Base-by-base conservation (phyloP, 306 rosid genomes). In the Aeschynomene evenia region DNA sequence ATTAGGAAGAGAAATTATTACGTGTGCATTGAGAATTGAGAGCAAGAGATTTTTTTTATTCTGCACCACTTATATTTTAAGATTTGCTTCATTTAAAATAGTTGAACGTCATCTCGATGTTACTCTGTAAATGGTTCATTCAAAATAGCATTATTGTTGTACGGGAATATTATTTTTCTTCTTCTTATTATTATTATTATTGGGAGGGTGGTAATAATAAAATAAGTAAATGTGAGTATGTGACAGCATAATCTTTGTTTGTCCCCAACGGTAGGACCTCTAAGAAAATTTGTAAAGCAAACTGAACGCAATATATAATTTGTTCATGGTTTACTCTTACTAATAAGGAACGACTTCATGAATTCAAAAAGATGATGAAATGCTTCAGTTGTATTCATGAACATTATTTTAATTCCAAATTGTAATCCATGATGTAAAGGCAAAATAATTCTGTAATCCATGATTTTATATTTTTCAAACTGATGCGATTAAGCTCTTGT, bases 251-350 rank as follows among this genome's bases (percentile, higher is more conserved):
- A 6, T 52, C 65, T n/a, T 50, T 60, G 50, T 24, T n/a, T 34
- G 37, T 61, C 58, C 28, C 59, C 39, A 14, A 19, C 26, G 15
- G 36, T 59, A 71, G 75, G 46, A 43, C 78, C 70, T 49, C 45
- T 15, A 16, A 29, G 37, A 36, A 40, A 75, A 48, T 67, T 61
- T 36, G 56, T 66, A 46, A 70, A 63, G 56, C 40, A 65, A 71
- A 71, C 60, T 26, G 29, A 64, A 34, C 63, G 26, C 66, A 29
- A 33, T 51, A 49, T 42, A n/a, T n/a, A n/a, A n/a, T 36, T 73
- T 9, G 58, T 72, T 57, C 70, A 66, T 72, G 75, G 57, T 72
- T n/a, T n/a, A n/a, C n/a, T n/a, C n/a, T n/a, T n/a, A n/a, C n/a
- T 63, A 49, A 10, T 29, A 12, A 51, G 68, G 29, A 51, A 72